Conservation (phyloP, 352 stramenopile genomes). For the Phytophthora pini region DNA sequence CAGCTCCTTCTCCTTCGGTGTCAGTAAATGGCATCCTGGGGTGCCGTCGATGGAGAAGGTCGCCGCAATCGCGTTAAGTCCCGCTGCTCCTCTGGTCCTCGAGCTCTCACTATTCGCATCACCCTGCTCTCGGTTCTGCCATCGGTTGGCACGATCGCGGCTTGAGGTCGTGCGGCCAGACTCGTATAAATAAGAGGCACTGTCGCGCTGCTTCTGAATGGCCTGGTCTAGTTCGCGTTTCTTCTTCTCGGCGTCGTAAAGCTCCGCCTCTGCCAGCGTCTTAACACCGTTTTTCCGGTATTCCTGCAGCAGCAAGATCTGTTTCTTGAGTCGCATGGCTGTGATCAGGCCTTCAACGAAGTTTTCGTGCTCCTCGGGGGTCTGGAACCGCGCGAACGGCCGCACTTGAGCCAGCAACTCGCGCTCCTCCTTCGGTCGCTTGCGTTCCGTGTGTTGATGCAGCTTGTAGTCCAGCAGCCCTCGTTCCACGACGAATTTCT, state of each 20-base stretch:
- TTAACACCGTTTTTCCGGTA: slow-evolving; percentile 95
- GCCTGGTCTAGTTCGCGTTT: slow-evolving; percentile 92
- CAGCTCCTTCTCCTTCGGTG: slow-evolving; percentile 90
- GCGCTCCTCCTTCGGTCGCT: slow-evolving; percentile 94
- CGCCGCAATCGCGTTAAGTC: slow-evolving; percentile 41
- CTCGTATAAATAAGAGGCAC: slow-evolving; percentile 88
- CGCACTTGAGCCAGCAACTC: slow-evolving; percentile 95
- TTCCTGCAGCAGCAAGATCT: slow-evolving; percentile 96
- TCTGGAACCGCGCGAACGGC: slow-evolving; percentile 96
- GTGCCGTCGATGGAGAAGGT: slow-evolving; percentile 83
- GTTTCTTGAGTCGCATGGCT: slow-evolving; percentile 93
- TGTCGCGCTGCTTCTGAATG: slow-evolving; percentile 90
- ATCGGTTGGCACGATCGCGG: slow-evolving; percentile 74
- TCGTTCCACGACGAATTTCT: slow-evolving; percentile 92
- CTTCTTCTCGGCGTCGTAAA: slow-evolving; percentile 95
- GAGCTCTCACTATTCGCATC: slow-evolving; percentile 31
- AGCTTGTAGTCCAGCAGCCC: slow-evolving; percentile 94
- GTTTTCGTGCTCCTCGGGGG: slow-evolving; percentile 92
- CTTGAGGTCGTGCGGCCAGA: slow-evolving; percentile 59
- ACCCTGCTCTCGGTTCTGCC: slow-evolving; percentile 64
- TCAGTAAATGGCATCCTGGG: slow-evolving; percentile 89
- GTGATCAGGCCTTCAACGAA: slow-evolving; percentile 93
- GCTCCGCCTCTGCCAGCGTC: slow-evolving; percentile 93
- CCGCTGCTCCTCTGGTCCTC: slow-evolving; percentile 38
- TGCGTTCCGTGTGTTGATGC: slow-evolving; percentile 91